Conservation (phyloP, 2,329 filamentous ascomycete genomes). For the Biscogniauxia marginata region DNA sequence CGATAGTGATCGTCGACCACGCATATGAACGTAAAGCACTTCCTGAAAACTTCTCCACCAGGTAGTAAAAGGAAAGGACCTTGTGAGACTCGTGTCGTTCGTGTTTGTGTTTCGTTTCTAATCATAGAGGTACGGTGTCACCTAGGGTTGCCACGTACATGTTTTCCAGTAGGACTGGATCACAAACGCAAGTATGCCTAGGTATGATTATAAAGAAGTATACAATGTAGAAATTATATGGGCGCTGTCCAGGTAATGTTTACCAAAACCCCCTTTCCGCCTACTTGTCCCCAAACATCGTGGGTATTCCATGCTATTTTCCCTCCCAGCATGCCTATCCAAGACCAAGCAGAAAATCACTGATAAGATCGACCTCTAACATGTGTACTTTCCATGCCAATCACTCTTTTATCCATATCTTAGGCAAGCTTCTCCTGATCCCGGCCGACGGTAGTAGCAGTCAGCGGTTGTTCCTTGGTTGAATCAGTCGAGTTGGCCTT, state of each 20-base stretch:
- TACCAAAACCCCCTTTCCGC: background rate
- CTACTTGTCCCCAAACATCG: background rate
- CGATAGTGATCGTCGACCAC: too few relatives aligned
- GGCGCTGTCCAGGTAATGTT: background rate
- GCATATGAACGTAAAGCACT: too few relatives aligned
- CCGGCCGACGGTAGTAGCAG: background rate
- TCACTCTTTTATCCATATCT: background rate
- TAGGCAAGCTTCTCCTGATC: conserved; percentile 8
- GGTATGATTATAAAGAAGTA: background rate
- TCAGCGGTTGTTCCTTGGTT: conserved; percentile 1
- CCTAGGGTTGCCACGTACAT: background rate
- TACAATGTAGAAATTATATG: background rate
- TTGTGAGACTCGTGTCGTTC: background rate
- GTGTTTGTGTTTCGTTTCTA: background rate
- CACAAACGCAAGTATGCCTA: background rate
- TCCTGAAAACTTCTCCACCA: too few relatives aligned
- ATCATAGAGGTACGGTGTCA: background rate
- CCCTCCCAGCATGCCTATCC: background rate
- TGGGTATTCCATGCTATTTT: background rate
- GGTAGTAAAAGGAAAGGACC: background rate
- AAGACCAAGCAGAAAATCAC: background rate
- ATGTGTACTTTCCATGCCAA: background rate
- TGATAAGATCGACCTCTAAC: background rate
- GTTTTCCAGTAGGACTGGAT: background rate
- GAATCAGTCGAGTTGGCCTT: conserved; percentile 11